Base-by-base conservation (phyloP, 192 early-diverging fungal species). In the Chytriomyces hyalinus region DNA sequence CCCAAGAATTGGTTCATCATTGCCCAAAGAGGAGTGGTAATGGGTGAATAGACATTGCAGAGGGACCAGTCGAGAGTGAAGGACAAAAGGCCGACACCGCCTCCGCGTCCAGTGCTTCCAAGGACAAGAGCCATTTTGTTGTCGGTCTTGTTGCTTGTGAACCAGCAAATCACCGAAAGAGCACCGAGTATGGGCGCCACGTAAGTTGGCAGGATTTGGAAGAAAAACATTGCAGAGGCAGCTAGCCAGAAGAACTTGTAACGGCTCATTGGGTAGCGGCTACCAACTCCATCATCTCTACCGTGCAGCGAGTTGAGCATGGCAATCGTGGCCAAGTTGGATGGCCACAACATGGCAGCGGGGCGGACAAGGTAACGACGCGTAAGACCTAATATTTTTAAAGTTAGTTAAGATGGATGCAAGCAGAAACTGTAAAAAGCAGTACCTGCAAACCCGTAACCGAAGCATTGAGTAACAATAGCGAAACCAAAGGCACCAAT, bases 261-360 rank as follows among this genome's bases (percentile, higher is more conserved):
- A 24, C 76, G 49, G 22, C 66, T 69, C 65, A 68, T 77, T 13
- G 49, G 49, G 51, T 68, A 77, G 48, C 59, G 65, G 10, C 45
- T 57, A 8, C n/a, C 36, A 13, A 51, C 20, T 49, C 10, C 10
- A 75, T 63, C 63, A 11, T 68, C 64, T 17, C 51, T 67, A 13
- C 44, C n/a, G 53, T 79, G 78, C 44, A 79, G 57, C 11, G 70
- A 61, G 43, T 20, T 50, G 6, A 79, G 50, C 65, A 79, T 67
- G 15, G 78, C 78, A 4, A 74, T 24, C 5, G 50, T 90, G 51
- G 93, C 84, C 45, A 97, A 85, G 61, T 87, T 91, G 4, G 84
- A 68, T 8, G 94, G 94, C 93, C 93, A 97, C 48, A 94, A 84
- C 94, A 96, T 95, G 17, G 90, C 83, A 5, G 92, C 84, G 15